Percentiles rank a stretch among this genome's conserved stretches.
Conservation (phyloP, 2,329 filamentous ascomycete genomes). For the Onygena corvina region DNA sequence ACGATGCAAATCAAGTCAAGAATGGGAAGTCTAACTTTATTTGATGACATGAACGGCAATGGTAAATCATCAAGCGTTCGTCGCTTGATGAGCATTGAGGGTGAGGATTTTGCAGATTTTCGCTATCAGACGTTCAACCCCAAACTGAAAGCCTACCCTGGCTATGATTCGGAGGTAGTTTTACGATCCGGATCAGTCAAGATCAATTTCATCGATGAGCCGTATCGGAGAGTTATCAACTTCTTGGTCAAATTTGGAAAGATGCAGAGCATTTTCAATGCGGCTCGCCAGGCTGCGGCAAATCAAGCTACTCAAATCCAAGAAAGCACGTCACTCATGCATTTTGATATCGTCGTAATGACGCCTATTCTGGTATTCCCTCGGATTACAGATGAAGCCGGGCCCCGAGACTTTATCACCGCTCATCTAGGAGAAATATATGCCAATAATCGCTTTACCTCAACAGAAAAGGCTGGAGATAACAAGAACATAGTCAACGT, state of each 20-base stretch:
- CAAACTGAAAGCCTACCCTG: slow-evolving; percentile 65
- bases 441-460: slow-evolving; percentile 81
- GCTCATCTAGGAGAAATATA: slow-evolving; percentile 97
- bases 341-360: slow-evolving; percentile 85
- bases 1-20: slow-evolving; percentile 79
- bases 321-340: slow-evolving; percentile 76
- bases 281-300: slow-evolving; percentile 83
- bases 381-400: slow-evolving; percentile 57
- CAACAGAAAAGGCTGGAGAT: slow-evolving; percentile 60
- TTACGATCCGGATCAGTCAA: slow-evolving; percentile 89
- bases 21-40: slow-evolving; percentile 73
- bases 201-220: slow-evolving; percentile 92
- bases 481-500: slow-evolving; percentile 71
- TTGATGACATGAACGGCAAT: slow-evolving; percentile 89
- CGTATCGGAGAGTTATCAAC: slow-evolving; percentile 94
- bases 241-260: slow-evolving; percentile 98
- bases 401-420: slow-evolving; percentile 68
- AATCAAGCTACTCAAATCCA: slow-evolving; percentile 90
- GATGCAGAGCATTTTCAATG: slow-evolving; percentile 99
- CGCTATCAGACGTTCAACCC: slow-evolving; percentile 91
- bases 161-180: slow-evolving; percentile 85
- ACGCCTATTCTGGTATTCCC: slow-evolving; percentile 96
- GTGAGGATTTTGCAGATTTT: slow-evolving; percentile 91
- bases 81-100: slow-evolving; percentile 85
- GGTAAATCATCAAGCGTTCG: slow-evolving; percentile 73